Evolutionary conservation across 2,329 filamentous ascomycete species (phyloP).

Genomic region (Trichophyton benhamiae): DNA sequence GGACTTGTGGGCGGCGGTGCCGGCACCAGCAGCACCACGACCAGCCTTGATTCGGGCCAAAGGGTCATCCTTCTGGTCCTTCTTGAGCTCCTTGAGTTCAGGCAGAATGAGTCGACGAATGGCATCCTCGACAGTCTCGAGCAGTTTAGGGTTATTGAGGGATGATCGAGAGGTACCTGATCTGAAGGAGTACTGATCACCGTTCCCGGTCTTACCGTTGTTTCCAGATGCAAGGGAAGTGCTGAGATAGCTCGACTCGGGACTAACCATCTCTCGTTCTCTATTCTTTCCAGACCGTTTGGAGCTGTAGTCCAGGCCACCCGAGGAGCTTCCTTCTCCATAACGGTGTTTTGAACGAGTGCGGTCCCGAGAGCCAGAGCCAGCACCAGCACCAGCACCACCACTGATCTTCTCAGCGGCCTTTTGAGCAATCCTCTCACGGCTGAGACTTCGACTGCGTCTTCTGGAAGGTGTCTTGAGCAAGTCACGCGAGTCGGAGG

Average conservation of each 20-base stretch:
- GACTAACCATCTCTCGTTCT: slow-evolving; percentile 43
- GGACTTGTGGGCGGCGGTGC: slow-evolving; percentile 43
- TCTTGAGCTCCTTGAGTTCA: slow-evolving; percentile 80
- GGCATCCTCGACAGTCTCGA: slow-evolving; percentile 86
- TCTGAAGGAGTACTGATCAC: slow-evolving; percentile 46
- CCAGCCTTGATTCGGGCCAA: slow-evolving; percentile 59
- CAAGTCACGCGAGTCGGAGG: slow-evolving; percentile 23
- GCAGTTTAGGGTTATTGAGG: slow-evolving; percentile 80
- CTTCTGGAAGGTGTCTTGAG: slow-evolving; percentile 44
- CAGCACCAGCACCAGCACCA: slow-evolving; percentile 22
- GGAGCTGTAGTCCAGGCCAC: slow-evolving; percentile 17
- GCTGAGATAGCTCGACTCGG: slow-evolving; percentile 51
- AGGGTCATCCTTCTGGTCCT: slow-evolving; percentile 64
- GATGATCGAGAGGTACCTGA: slow-evolving; percentile 55
- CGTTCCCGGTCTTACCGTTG: slow-evolving; percentile 22
- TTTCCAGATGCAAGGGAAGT: slow-evolving; percentile 43
- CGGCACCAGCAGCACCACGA: slow-evolving; percentile 21
- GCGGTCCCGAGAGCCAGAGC: slow-evolving; percentile 31
- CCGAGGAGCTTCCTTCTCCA: slow-evolving; percentile 31
- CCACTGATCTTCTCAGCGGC: slow-evolving; percentile 49
- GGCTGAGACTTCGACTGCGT: slow-evolving; percentile 47
- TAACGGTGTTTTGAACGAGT: slow-evolving; percentile 33
- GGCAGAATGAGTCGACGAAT: slow-evolving; percentile 82
- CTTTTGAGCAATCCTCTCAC: slow-evolving; percentile 54
- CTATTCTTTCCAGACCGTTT: slow-evolving; percentile 40